phyloP scores from a whole-genome alignment of 805 yeast genomes.

The Pichia sporocuriosa region DNA sequence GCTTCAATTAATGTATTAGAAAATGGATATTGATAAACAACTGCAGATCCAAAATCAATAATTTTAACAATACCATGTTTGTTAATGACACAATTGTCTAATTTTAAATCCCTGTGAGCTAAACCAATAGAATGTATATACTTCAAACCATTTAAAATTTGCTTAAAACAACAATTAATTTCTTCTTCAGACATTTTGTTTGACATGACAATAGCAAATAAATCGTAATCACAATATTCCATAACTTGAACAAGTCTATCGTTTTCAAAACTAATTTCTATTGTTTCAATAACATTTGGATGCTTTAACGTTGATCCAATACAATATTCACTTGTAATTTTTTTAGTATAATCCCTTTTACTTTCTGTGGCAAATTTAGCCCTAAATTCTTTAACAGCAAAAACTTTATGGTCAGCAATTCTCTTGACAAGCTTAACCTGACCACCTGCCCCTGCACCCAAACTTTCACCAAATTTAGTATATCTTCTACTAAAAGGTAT shows the following conservation, averaged over 20 bases:
- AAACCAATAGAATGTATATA: constrained; percentile 81
- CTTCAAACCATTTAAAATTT: constrained; percentile 70
- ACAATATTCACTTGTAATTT: constrained; percentile 91
- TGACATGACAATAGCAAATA: constrained; percentile 92
- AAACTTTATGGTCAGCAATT: constrained; percentile 57
- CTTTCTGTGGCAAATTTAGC: constrained; percentile 67
- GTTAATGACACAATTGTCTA: constrained; percentile 88
- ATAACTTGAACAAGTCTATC: constrained; percentile 83
- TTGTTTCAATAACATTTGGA: constrained; percentile 84
- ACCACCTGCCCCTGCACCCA: constrained; percentile 97
- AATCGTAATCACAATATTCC: constrained; percentile 91
- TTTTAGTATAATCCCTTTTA: constrained; percentile 80
- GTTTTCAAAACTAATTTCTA: constrained; percentile 84
- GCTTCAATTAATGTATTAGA: constrained; percentile 66
- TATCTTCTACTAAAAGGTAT: constrained; percentile 71
- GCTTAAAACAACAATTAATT: constrained; percentile 84
- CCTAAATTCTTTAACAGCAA: constrained; percentile 91
- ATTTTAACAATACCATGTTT: constrained; percentile 78
- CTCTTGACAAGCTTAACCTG: constrained; percentile 71
- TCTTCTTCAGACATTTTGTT: constrained; percentile 78
- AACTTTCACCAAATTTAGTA: constrained; percentile 73
- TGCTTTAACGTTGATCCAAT: constrained; percentile 87
- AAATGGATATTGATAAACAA: constrained; percentile 84
- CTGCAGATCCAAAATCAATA: constrained; percentile 92
- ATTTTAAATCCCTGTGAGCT: constrained; percentile 85